A percentile compares a stretch with the other conserved stretches of the same genome.
phyloP scores from a whole-genome alignment of 176 grass and related monocot species.

The Elaeis guineensis region DNA sequence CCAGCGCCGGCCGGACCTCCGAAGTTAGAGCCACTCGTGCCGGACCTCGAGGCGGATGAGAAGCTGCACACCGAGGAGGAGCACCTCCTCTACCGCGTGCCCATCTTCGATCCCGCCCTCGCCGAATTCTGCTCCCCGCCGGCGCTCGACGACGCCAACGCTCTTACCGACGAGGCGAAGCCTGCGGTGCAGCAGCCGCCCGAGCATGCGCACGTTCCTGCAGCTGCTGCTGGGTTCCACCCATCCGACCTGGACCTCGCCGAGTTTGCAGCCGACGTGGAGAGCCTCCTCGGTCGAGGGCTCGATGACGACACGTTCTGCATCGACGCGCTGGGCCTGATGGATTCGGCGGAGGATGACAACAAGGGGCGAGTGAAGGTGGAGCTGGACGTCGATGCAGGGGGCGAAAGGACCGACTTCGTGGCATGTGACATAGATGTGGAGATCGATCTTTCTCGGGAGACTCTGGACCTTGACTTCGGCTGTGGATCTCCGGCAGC shows the following conservation, averaged over 20 bases:
- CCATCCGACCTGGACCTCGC: conserved; percentile 69
- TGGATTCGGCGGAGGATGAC: conserved; percentile 35
- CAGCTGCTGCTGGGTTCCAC: conserved; percentile 26
- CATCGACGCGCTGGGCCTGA: conserved; percentile 32
- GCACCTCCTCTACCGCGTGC: conserved; percentile 55
- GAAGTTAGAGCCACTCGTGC: conserved; percentile 24
- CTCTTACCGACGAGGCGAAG: background rate
- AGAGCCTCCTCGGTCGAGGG: conserved; percentile 61
- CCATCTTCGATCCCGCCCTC: conserved; percentile 59
- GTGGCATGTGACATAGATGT: background rate
- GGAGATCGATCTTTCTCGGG: conserved; percentile 4
- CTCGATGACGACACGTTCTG: conserved; percentile 30
- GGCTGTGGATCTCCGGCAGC: background rate
- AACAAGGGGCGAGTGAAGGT: conserved; percentile 20
- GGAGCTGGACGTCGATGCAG: too few relatives aligned
- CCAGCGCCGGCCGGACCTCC: conserved; percentile 11
- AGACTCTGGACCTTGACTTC: background rate
- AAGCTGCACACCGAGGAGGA: conserved; percentile 38
- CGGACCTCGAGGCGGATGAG: conserved; percentile 48
- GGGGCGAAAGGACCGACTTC: background rate
- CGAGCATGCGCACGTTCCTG: background rate
- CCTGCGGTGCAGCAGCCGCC: background rate
- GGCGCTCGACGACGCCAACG: background rate
- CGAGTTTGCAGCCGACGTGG: conserved; percentile 83
- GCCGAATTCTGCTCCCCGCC: conserved; percentile 28